Conservation (phyloP, 306 rosid species). For the Casuarina equisetifolia region DNA sequence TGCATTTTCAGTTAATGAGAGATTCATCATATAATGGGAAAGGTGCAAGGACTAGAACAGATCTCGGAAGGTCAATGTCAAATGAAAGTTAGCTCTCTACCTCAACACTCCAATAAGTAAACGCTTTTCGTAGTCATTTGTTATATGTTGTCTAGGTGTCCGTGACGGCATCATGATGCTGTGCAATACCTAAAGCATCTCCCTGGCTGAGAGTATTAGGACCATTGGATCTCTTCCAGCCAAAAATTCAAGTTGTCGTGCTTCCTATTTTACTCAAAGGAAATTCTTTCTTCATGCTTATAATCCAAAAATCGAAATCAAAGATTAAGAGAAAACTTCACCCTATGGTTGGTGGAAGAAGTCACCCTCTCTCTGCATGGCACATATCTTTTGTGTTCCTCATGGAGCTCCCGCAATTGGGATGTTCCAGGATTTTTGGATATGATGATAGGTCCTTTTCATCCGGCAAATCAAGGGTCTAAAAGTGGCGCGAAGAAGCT, state of each 20-base stretch:
- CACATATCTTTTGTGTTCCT: neutral
- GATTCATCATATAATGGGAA: conserved; percentile 1
- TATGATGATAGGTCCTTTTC: neutral
- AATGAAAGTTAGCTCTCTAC: conserved; percentile 36
- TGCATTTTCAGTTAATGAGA: neutral
- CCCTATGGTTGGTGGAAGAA: neutral
- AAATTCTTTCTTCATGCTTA: conserved; percentile 4
- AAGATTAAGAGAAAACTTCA: conserved; percentile 1
- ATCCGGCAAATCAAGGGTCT: neutral
- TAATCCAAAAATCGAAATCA: neutral
- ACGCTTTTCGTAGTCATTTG: conserved; percentile 80
- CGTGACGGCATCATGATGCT: conserved; percentile 83
- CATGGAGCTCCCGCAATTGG: neutral
- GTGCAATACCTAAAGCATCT: conserved; percentile 80
- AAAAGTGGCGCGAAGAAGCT: neutral
- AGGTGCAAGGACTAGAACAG: conserved; percentile 1
- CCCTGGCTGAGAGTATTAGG: conserved; percentile 50
- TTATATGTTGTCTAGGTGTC: conserved; percentile 88
- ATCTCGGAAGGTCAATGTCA: neutral
- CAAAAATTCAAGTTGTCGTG: conserved; percentile 71
- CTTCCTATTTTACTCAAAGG: conserved; percentile 47
- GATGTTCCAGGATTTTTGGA: neutral
- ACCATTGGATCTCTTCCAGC: conserved; percentile 42
- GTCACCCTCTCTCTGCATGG: neutral
- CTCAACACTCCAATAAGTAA: conserved; percentile 65